phyloP scores from a whole-genome alignment of 768 basidiomycete genomes.

The Tephrocybe sp. region DNA sequence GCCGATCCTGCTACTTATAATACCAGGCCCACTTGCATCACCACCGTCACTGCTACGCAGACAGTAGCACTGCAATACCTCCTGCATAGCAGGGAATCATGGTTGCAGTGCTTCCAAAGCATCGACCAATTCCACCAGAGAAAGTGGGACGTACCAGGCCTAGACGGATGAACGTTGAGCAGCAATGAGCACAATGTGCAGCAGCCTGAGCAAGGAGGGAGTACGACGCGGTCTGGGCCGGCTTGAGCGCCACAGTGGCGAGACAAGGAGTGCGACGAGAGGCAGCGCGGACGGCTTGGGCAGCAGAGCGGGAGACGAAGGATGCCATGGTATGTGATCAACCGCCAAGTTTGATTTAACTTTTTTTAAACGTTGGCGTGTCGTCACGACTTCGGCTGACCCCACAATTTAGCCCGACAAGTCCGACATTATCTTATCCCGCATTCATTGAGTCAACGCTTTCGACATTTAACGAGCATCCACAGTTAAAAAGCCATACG shows the following conservation, averaged over 20 bases:
- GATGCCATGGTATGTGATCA: slow-evolving; percentile 68
- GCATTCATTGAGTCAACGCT: too few relatives aligned
- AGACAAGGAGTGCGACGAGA: slow-evolving; percentile 65
- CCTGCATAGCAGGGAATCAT: too few relatives aligned
- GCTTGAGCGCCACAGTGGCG: slow-evolving; percentile 35
- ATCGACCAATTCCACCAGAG: slow-evolving; percentile 5
- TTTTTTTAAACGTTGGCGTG: slow-evolving; percentile 14
- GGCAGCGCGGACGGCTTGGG: slow-evolving; percentile 60
- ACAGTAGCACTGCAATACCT: too few relatives aligned
- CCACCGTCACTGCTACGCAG: too few relatives aligned
- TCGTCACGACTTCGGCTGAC: slow-evolving; percentile 23
- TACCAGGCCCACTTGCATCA: too few relatives aligned
- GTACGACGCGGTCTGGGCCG: slow-evolving; percentile 58
- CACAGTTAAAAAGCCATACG: too few relatives aligned
- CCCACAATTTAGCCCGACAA: too few relatives aligned
- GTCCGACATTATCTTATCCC: too few relatives aligned
- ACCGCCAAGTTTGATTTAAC: slow-evolving; percentile 14
- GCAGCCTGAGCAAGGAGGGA: slow-evolving; percentile 60
- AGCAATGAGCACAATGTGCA: slow-evolving; percentile 39
- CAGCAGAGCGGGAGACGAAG: slow-evolving; percentile 60
- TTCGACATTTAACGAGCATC: too few relatives aligned
- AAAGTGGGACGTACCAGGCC: slow-evolving; percentile 26
- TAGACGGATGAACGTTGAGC: slow-evolving; percentile 30
- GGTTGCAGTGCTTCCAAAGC: too few relatives aligned
- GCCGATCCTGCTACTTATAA: too few relatives aligned